These are phyloP conservation scores for Chalciporus chontae DNA, from an alignment of 768 basidiomycete species.

Conservation along the genomic window DNA sequence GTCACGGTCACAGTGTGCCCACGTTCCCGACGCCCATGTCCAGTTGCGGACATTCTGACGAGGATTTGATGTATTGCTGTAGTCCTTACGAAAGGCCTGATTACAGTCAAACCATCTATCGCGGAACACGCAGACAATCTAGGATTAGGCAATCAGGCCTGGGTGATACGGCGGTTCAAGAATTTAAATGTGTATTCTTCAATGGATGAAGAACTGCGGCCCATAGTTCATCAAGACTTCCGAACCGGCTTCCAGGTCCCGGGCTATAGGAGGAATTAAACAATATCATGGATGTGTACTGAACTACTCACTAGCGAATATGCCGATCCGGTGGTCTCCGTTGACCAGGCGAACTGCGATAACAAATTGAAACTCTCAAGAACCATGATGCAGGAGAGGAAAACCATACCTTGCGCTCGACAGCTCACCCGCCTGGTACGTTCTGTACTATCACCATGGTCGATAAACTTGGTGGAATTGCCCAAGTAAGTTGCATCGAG, in stretches of 20 bases:
- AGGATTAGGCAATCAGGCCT: no score
- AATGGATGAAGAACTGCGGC: conserved; percentile 38
- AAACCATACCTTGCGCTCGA: conserved; percentile 39
- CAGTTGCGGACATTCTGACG: no score
- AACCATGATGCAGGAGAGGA: neutral
- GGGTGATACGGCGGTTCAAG: no score
- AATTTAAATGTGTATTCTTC: neutral
- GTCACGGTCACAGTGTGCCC: neutral
- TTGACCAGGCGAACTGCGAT: conserved; percentile 53
- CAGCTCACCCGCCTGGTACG: conserved; percentile 37
- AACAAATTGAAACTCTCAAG: neutral
- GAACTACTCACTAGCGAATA: conserved; percentile 34
- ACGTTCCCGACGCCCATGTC: neutral
- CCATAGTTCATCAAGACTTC: conserved; percentile 64
- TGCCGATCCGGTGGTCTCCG: conserved; percentile 64
- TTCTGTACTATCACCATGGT: conserved; percentile 41
- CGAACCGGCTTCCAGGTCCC: conserved; percentile 37
- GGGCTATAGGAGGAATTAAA: conserved; percentile 27
- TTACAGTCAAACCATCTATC: neutral
- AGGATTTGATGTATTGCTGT: neutral
- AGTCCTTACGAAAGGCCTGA: neutral
- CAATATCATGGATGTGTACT: no score
- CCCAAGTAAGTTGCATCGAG: conserved; percentile 58
- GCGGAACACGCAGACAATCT: no score
- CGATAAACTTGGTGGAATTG: conserved; percentile 66